Base-by-base conservation (phyloP, 768 basidiomycete genomes). In the Chalciporus piperatus region DNA sequence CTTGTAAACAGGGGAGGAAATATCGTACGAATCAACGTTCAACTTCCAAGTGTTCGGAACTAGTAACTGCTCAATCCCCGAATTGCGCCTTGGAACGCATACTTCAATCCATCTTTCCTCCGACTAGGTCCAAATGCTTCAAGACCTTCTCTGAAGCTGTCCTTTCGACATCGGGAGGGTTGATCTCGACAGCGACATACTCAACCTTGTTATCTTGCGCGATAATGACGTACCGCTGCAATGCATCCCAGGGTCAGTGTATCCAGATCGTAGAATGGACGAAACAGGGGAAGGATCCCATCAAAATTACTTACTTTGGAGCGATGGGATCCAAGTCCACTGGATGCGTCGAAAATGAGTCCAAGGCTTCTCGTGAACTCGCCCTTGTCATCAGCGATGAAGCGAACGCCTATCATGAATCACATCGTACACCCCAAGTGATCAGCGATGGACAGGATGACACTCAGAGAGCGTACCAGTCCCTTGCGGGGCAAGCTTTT, bases 351-450 rank as follows among this genome's bases (percentile, higher is more conserved):
- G 53, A 85, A 84, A 33, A 80, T 55, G 13, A 86, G 74, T 1
- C 87, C 86, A 41, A 83, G 63, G 7, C 72, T 70, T 19, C 76
- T 70, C 11, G 78, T 71, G 59, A 85, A 78, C 3, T 76, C 68
- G 23, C 78, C 88, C 49, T 76, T 76, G 66, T 92, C 89, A 54
- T 89, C 87, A 10, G 84, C 78, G 45, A 85, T 77, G 69, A 87
- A 86, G 38, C 74, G 78, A 35, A 84, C 72, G 0, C 69, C 82
- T 84, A 51, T 22, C 32, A 2, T 45, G 10, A 3, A 7, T 35
- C n/a, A 23, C 3, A 22, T 27, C 27, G 27, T 27, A 5, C 9
- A 23, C 8, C 11, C 11, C 11, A 51, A 17, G n/a, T 12, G 48
- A 57, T 54, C 43, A 63, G 6, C 22, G 41, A 54, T 13, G 3